These are phyloP conservation scores for Bonia amplexicaulis DNA, from an alignment of 176 grass and related monocot genomes.

Conservation along the genomic window DNA sequence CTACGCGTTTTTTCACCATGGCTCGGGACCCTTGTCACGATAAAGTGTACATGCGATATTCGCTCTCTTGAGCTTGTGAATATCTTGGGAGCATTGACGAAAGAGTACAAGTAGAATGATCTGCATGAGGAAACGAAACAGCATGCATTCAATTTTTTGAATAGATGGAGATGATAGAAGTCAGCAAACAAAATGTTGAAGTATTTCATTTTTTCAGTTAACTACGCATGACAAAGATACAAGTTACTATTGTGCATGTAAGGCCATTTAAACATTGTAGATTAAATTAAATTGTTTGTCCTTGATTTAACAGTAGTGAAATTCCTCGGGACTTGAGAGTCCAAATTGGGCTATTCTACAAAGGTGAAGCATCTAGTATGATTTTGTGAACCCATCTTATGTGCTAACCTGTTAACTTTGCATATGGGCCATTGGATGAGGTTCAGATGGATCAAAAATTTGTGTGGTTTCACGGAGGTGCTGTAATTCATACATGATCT, in stretches of 20 bases:
- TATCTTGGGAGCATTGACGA: conserved; percentile 53
- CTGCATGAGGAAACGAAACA: conserved; percentile 43
- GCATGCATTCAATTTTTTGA: background rate
- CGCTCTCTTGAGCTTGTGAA: conserved; percentile 55
- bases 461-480: background rate
- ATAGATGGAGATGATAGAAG: background rate
- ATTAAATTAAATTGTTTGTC: background rate
- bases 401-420: background rate
- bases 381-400: background rate
- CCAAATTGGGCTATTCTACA: background rate
- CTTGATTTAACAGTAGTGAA: background rate
- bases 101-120: conserved; percentile 68
- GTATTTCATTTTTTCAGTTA: background rate
- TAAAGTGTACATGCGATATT: conserved; percentile 84
- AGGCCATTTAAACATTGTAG: background rate
- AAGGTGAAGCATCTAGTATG: background rate
- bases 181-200: background rate
- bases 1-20: conserved; percentile 73
- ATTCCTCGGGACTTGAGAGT: background rate
- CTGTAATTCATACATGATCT: background rate
- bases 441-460: background rate
- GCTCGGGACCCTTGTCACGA: conserved; percentile 73
- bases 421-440: background rate
- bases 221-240: background rate
- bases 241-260: background rate